These are phyloP conservation scores for Ammopiptanthus mongolicus DNA, from an alignment of 306 rosid genomes.

Conservation along the genomic window DNA sequence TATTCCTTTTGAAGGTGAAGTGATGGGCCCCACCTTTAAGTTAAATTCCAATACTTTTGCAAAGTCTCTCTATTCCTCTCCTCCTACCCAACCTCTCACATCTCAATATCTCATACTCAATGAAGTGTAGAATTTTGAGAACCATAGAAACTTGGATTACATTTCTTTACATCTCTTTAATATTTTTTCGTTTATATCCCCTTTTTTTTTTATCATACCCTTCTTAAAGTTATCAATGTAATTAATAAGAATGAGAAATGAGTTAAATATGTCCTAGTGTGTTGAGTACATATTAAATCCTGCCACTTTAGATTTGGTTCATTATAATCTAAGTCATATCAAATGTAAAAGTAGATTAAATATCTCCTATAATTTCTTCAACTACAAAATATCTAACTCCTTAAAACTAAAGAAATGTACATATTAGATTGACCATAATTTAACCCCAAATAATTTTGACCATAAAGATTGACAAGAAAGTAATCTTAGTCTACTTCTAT, in stretches of 20 bases:
- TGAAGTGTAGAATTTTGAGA: not conserved
- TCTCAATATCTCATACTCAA: not conserved
- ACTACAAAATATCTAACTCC: not conserved
- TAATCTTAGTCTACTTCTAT: no score
- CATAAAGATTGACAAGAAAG: no score
- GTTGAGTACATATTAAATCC: not conserved
- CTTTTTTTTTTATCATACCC: not conserved
- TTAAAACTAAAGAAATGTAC: not conserved
- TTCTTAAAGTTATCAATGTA: not conserved
- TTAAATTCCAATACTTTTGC: conserved; percentile 31
- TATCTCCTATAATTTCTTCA: not conserved
- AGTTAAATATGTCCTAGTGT: not conserved
- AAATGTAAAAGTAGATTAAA: not conserved
- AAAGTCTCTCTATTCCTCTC: conserved; percentile 3
- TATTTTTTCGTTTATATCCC: not conserved
- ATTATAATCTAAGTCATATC: not conserved
- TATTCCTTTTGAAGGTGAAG: conserved; percentile 61
- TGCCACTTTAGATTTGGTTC: not conserved
- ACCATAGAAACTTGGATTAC: not conserved
- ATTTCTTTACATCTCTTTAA: not conserved
- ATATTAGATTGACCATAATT: not conserved
- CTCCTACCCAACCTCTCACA: not conserved
- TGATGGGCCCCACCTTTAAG: conserved; percentile 60
- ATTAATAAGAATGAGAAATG: not conserved
- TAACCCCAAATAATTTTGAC: not conserved